Evolutionary conservation across 495 filamentous ascomycete species (phyloP).

Genomic region (Xylaria curta): DNA sequence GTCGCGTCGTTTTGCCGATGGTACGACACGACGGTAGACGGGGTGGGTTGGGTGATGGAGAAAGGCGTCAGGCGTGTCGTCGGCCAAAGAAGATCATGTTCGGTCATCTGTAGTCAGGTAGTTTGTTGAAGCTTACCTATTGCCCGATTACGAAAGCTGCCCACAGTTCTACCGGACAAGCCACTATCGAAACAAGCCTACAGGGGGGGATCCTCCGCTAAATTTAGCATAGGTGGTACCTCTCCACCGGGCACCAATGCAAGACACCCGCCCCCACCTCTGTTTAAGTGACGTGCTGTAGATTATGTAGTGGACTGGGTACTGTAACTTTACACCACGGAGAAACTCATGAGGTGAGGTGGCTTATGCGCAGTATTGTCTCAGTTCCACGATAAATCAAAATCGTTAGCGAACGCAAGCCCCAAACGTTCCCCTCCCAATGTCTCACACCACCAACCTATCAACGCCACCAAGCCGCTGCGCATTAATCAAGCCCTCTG

Average conservation of each 20-base stretch:
- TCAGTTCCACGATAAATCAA: background rate
- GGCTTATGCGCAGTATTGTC: background rate
- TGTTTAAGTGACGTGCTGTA: constrained; percentile 7
- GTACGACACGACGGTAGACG: background rate
- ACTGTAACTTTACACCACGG: too few species aligned
- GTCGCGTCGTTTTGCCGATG: constrained; percentile 1
- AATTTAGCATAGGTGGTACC: background rate
- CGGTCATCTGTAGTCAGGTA: background rate
- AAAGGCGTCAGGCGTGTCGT: constrained; percentile 8
- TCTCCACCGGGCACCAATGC: constrained; percentile 17
- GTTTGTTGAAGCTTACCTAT: constrained; percentile 1
- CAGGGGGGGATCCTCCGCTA: constrained; percentile 12
- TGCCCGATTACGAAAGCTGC: constrained; percentile 7
- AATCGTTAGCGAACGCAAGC: background rate
- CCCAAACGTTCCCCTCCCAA: constrained; percentile 16
- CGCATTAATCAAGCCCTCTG: constrained; percentile 20
- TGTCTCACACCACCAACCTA: constrained; percentile 24
- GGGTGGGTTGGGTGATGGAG: constrained; percentile 12
- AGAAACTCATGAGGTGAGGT: background rate
- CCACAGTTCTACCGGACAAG: background rate
- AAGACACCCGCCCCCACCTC: constrained; percentile 18
- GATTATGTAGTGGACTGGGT: too few species aligned
- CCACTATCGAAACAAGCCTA: background rate
- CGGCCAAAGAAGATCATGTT: background rate
- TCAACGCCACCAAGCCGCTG: constrained; percentile 4